Conservation (phyloP, 2,329 filamentous ascomycete genomes). For the Parasarocladium wereldwijsianum region DNA sequence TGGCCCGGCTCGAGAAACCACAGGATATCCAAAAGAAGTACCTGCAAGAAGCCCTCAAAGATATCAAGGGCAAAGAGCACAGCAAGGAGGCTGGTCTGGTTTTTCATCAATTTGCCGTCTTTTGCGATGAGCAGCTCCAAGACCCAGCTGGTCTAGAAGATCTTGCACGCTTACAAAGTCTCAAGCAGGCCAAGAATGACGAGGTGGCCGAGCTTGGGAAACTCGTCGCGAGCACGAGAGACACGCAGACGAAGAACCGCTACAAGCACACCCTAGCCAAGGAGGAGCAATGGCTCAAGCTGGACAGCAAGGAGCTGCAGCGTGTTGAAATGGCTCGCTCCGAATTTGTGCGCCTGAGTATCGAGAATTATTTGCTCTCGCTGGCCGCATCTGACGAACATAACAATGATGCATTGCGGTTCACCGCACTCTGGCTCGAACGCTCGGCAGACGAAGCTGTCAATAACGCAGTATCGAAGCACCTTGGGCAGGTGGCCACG, state of each 20-base stretch:
- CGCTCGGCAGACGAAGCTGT: constrained; percentile 61
- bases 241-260: constrained; percentile 37
- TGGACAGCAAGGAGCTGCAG: constrained; percentile 77
- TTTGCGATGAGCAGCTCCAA: constrained; percentile 88
- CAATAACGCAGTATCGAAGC: constrained; percentile 59
- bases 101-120: constrained; percentile 86
- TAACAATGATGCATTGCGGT: constrained; percentile 79
- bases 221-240: constrained; percentile 33
- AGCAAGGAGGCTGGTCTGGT: constrained; percentile 72
- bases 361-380: constrained; percentile 86
- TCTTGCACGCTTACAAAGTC: constrained; percentile 61
- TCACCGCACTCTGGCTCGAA: constrained; percentile 89
- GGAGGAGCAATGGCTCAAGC: constrained; percentile 76
- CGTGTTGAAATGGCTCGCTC: constrained; percentile 62
- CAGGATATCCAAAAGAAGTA: constrained; percentile 82
- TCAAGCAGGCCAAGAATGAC: constrained; percentile 66
- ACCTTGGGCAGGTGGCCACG: constrained; percentile 64
- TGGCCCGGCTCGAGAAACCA: constrained; percentile 80
- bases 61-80: constrained; percentile 53
- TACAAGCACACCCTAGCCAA: constrained; percentile 50
- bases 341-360: constrained; percentile 71
- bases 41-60: constrained; percentile 67
- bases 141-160: constrained; percentile 77
- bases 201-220: constrained; percentile 63
- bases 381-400: constrained; percentile 75